phyloP scores from a whole-genome alignment of 169 alveolate species.

The Cryptosporidium andersoni region DNA sequence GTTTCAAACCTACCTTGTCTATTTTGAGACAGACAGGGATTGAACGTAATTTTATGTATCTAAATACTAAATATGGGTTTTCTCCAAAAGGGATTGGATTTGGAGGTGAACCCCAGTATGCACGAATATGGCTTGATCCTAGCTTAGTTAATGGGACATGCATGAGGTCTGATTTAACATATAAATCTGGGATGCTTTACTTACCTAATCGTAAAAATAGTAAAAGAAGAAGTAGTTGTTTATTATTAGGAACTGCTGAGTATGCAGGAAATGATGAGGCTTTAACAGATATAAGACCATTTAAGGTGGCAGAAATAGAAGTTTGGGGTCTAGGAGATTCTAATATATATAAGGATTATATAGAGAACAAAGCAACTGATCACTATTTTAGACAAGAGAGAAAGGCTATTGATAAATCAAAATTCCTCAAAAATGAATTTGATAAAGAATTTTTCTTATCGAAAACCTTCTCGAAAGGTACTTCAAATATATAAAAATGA shows the following conservation, averaged over 20 bases:
- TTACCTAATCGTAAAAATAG: slow-evolving; percentile 6
- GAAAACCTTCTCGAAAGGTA: slow-evolving; percentile 38
- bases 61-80: slow-evolving; percentile 54
- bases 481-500: neutral
- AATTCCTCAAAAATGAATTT: slow-evolving; percentile 56
- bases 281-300: slow-evolving; percentile 31
- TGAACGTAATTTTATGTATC: slow-evolving; percentile 59
- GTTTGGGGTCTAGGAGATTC: slow-evolving; percentile 70
- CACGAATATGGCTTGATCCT: slow-evolving; percentile 64
- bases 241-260: slow-evolving; percentile 55
- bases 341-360: slow-evolving; percentile 14
- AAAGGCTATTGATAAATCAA: slow-evolving; percentile 61
- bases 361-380: slow-evolving; percentile 49
- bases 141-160: slow-evolving; percentile 38
- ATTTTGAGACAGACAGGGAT: slow-evolving; percentile 49
- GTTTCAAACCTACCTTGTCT: slow-evolving; percentile 32
- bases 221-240: slow-evolving; percentile 51
- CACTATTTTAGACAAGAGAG: slow-evolving; percentile 56
- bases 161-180: slow-evolving; percentile 54
- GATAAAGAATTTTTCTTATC: slow-evolving; percentile 46
- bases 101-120: slow-evolving; percentile 67
- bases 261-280: slow-evolving; percentile 43
- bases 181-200: slow-evolving; percentile 49
- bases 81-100: slow-evolving; percentile 69
- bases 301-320: slow-evolving; percentile 58